Percentiles rank a stretch among this genome's conserved stretches.
phyloP scores from a whole-genome alignment of 768 basidiomycete genomes.

The Suillus occidentalis region DNA sequence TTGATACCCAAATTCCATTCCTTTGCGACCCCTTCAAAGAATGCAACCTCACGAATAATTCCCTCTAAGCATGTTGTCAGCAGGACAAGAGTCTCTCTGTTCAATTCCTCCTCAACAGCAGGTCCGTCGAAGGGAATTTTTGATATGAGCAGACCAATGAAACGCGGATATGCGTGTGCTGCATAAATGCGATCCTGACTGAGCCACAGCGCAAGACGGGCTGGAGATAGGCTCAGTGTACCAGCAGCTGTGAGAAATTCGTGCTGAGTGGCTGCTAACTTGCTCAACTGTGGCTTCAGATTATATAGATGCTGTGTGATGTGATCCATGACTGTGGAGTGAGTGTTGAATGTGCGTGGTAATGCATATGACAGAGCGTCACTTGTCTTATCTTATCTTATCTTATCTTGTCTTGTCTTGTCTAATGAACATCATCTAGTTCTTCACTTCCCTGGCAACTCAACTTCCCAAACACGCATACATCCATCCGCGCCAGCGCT shows the following conservation, averaged over 20 bases:
- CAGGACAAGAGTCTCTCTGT: constrained; percentile 41
- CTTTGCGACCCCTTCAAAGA: constrained; percentile 56
- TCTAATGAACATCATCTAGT: not conserved
- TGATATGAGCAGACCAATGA: constrained; percentile 65
- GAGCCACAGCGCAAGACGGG: constrained; percentile 60
- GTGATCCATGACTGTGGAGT: not conserved
- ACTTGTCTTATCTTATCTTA: not conserved
- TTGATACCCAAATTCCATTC: constrained; percentile 46
- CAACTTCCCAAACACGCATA: constrained; percentile 69
- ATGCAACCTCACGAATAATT: constrained; percentile 55
- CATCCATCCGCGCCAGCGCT: constrained; percentile 83
- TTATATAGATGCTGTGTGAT: constrained; percentile 35
- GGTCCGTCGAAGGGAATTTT: constrained; percentile 46
- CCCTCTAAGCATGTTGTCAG: constrained; percentile 57
- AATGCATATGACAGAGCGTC: not conserved
- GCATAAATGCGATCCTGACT: constrained; percentile 77
- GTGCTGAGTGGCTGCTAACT: constrained; percentile 51
- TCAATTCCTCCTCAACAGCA: constrained; percentile 7
- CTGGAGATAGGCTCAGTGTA: constrained; percentile 44
- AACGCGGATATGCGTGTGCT: constrained; percentile 70
- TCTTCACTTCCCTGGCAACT: constrained; percentile 16
- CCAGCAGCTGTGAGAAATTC: constrained; percentile 63
- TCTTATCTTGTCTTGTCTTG: constrained; percentile 3
- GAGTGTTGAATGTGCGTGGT: not conserved
- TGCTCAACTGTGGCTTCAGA: constrained; percentile 39